Base-by-base conservation (phyloP, 2,329 filamentous ascomycete species). In the Chaetomiaceae sp. region DNA sequence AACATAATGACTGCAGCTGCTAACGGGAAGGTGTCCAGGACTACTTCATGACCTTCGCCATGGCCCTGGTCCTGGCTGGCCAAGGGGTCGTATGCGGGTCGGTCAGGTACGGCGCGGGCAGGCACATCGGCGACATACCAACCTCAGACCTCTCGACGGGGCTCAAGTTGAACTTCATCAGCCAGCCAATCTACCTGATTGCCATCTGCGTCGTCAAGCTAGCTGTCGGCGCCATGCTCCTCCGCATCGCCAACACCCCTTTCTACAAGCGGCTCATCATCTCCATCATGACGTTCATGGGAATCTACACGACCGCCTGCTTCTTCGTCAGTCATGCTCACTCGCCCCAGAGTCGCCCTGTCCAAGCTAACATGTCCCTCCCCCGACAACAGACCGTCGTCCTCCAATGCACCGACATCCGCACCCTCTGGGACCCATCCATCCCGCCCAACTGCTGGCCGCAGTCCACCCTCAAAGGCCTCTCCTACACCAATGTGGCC, bases 391-490 rank as follows among this genome's bases (percentile, higher is more conserved):
- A 70, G 64, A 78, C 76, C 0, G 56, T 79, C 1, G 52, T 79
- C 2, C 62, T 78, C 1, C 75, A 80, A 54, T 80, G 78, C 45
- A 70, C 68, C 6, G 69, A 79, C 38, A 63, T 79, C 1, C 67
- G 70, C 6, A 56, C 72, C 0, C 67, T 71, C 25, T 80, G 76
- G 76, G 74, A 80, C 56, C 40, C 36, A 0, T 62, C 60, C 0
- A 65, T 73, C 2, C 61, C 68, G 9, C 64, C 69, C 0, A 69
- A 65, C 1, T 80, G 77, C 57, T 80, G 75, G 70, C 53, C 65
- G 0, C 54, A 62, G 6, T 43, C 46, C 1, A 75, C 71, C 0
- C 63, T 78, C 5, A 66, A 73, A 27, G 66, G 61, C 1, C 63
- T 80, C 2, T 71, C 71, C 11, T 78, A 75, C 54, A 69, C 70